Evolutionary conservation across 805 yeast genomes (phyloP).

Genomic region (Ogataea henricii): DNA sequence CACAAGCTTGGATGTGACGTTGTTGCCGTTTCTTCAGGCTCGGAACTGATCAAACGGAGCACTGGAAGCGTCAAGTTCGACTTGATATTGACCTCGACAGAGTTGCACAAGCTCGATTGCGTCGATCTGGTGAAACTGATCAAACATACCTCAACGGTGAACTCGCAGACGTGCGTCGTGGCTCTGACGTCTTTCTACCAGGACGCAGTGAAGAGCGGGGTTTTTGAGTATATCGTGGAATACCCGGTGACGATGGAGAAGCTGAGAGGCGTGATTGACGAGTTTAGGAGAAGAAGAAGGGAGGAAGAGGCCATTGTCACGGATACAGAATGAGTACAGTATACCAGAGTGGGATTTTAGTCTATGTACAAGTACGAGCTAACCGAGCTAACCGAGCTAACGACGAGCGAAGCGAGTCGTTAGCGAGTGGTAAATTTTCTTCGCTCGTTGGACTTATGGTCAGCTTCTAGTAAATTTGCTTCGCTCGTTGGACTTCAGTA

Average conservation of each 20-base stretch:
- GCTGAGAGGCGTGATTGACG: slow-evolving; percentile 34
- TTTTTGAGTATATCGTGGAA: slow-evolving; percentile 71
- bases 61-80: slow-evolving; percentile 86
- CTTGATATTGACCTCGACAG: slow-evolving; percentile 73
- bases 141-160: slow-evolving; percentile 73
- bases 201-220: slow-evolving; percentile 57
- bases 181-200: slow-evolving; percentile 71
- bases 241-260: slow-evolving; percentile 57
- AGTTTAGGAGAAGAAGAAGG: slow-evolving; percentile 22
- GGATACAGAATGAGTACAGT: slow-evolving; percentile 34
- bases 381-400: background rate
- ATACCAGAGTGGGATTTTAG: background rate
- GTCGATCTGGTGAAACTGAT: slow-evolving; percentile 77
- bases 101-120: slow-evolving; percentile 66
- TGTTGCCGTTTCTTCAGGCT: slow-evolving; percentile 74
- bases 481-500: background rate
- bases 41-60: slow-evolving; percentile 77
- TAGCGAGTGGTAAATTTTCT: background rate
- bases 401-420: background rate
- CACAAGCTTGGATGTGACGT: slow-evolving; percentile 78
- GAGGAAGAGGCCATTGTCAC: slow-evolving; percentile 37
- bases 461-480: no score
- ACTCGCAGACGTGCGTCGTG: slow-evolving; percentile 73
- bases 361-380: no score
- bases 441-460: no score